Evolutionary conservation across 192 early-diverging fungal species (phyloP), one percentile per base, ranked within the genome.

Genomic region (Coemansia umbellata): DNA sequence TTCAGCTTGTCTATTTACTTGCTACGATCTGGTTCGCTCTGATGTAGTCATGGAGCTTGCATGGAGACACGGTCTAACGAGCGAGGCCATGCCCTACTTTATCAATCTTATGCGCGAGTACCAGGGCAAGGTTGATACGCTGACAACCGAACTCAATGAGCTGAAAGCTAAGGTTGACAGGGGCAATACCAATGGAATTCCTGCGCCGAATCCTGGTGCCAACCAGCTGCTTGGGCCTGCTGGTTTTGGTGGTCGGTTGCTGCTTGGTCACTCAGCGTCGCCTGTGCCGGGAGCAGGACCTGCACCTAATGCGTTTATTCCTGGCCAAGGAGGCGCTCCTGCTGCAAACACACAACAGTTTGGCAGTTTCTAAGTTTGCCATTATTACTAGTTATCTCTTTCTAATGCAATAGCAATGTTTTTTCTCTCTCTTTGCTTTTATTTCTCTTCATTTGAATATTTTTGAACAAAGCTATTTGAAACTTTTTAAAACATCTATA

Each of bases 61-160:
- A 10, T 99, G 95, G 97, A 70, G 92, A 10, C 83, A 94, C 59
- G 81, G 85, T 2, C 69, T 94, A 66, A 84, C 79, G 41, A 95
- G 97, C 63, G 94, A 93, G 82, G 89, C 95, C 8, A 96, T 97
- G 93, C 97, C 97, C 13, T 98, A 94, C 69, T 87, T 97, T 78
- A 90, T 99, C 52, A 91, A 99, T 55, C 78, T 85, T 36, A 78
- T 88, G 64, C 84, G 92, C 41, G 94, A 97, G 77, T 90, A 87
- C 64, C 85, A 87, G 64, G 66, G 42, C 32, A 94, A 94, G 85
- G 90, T 97, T 32, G 79, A 82, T 27, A 22, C 55, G 26, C 70
- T 87, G 60, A 79, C 77, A 3, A 74, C 80, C 26, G 78, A 84
- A 50, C 75, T 84, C 21, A 61, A 58, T 37, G 84, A 85, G 31